Evolutionary conservation across 768 basidiomycete genomes (phyloP).

Genomic region (Tricholoma sp.): DNA sequence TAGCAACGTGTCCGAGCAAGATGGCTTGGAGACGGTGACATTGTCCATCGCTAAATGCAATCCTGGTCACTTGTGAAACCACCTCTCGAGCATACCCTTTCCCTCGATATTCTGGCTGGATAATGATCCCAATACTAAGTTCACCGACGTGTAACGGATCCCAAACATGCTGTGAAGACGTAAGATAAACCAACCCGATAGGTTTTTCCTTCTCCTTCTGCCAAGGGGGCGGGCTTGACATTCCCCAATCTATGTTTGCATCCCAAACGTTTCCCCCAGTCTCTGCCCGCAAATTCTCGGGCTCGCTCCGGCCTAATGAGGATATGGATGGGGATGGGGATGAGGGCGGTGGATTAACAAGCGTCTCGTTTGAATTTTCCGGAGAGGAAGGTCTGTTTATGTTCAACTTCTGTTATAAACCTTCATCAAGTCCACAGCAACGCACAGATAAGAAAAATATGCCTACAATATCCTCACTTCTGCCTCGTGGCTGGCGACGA

Average conservation of each 20-base stretch:
- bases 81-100: conserved; percentile 44
- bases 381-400: too few relatives aligned
- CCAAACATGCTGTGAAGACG: conserved; percentile 20
- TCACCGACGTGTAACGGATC: conserved; percentile 35
- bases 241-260: not conserved
- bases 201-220: conserved; percentile 4
- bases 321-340: not conserved
- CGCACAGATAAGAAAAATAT: not conserved
- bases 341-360: not conserved
- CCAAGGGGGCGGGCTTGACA: not conserved
- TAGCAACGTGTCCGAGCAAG: conserved; percentile 39
- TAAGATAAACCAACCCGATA: conserved; percentile 42
- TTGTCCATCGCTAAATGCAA: conserved; percentile 39
- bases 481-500: not conserved
- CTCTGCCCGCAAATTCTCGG: too few relatives aligned
- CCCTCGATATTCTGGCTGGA: conserved; percentile 31
- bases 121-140: conserved; percentile 51
- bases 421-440: not conserved
- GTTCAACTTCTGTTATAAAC: not conserved
- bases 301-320: not conserved
- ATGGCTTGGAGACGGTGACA: conserved; percentile 52
- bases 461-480: not conserved
- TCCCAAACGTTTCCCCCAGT: not conserved
- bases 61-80: conserved; percentile 36
- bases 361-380: not conserved